Conservation (phyloP, 192 early-diverging fungal species). For the Coemansia sp. region DNA sequence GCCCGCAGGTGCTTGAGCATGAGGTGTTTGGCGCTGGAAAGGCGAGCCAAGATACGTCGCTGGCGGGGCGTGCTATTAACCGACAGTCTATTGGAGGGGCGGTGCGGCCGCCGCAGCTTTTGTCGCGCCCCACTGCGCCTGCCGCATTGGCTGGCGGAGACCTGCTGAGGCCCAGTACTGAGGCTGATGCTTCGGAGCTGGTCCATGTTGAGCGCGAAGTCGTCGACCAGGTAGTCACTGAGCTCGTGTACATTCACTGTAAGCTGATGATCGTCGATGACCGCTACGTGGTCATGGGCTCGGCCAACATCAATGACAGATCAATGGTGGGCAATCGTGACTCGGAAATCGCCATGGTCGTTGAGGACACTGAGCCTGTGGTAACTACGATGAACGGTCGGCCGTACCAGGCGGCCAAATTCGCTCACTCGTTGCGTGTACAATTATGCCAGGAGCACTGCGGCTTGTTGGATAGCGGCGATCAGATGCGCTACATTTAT, state of each 20-base stretch:
- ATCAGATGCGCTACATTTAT: slow-evolving; percentile 52
- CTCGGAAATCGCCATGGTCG: slow-evolving; percentile 84
- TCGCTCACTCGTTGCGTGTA: slow-evolving; percentile 74
- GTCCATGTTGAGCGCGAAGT: slow-evolving; percentile 37
- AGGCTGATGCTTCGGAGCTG: slow-evolving; percentile 10
- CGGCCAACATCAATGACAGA: slow-evolving; percentile 91
- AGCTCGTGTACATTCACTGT: slow-evolving; percentile 86
- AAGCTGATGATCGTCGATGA: slow-evolving; percentile 91
- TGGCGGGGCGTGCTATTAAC: background rate
- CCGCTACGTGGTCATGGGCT: slow-evolving; percentile 77
- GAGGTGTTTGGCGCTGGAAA: slow-evolving; percentile 32
- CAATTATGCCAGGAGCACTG: slow-evolving; percentile 84
- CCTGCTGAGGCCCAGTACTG: background rate
- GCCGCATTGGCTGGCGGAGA: slow-evolving; percentile 15
- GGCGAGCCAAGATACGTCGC: background rate
- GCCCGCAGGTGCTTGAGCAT: slow-evolving; percentile 50
- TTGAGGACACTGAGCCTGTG: slow-evolving; percentile 73
- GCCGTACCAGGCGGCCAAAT: slow-evolving; percentile 71
- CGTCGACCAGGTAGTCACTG: slow-evolving; percentile 64
- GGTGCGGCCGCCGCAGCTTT: slow-evolving; percentile 10
- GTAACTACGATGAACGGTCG: slow-evolving; percentile 74
- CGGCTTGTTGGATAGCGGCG: slow-evolving; percentile 63
- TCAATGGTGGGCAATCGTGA: slow-evolving; percentile 86
- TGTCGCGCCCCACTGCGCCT: slow-evolving; percentile 22
- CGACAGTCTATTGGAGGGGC: background rate